Percentiles rank a stretch among this genome's conserved stretches.
Evolutionary conservation across 2,329 filamentous ascomycete genomes (phyloP).

Genomic region (Pseudopyricularia cyperi): DNA sequence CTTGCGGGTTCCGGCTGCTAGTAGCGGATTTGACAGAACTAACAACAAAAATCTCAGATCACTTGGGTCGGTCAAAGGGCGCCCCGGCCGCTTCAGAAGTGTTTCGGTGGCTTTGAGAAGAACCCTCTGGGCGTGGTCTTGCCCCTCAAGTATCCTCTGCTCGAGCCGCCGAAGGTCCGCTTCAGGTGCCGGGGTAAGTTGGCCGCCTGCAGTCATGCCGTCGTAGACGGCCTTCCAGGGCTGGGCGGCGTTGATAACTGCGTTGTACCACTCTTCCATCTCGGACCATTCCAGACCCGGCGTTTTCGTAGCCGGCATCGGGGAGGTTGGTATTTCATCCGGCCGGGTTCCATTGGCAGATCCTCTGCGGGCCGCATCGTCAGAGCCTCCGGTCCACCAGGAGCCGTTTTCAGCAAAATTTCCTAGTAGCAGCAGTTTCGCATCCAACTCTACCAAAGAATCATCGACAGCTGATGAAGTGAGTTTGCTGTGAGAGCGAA

Average conservation of each 20-base stretch:
- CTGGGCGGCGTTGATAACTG: conserved; percentile 53
- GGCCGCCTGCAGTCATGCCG: conserved; percentile 27
- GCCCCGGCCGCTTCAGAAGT: conserved; percentile 66
- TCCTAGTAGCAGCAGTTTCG: conserved; percentile 60
- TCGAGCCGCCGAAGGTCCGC: conserved; percentile 31
- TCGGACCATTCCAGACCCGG: conserved; percentile 66
- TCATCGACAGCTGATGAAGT: conserved; percentile 25
- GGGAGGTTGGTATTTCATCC: conserved; percentile 29
- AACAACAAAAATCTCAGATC: conserved; percentile 70
- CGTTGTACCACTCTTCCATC: conserved; percentile 61
- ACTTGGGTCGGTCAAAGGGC: conserved; percentile 51
- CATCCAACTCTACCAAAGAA: conserved; percentile 51
- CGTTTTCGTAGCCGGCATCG: background rate
- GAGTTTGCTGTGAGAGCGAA: background rate
- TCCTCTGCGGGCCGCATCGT: conserved; percentile 14
- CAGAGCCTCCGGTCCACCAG: conserved; percentile 62
- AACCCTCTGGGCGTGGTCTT: conserved; percentile 54
- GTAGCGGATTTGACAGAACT: conserved; percentile 63
- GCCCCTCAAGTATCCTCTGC: conserved; percentile 36
- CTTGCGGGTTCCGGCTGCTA: conserved; percentile 34
- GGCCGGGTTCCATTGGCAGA: conserved; percentile 11
- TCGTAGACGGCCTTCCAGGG: conserved; percentile 51
- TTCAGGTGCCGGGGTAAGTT: conserved; percentile 15
- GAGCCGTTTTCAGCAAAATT: conserved; percentile 69
- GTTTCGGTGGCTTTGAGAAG: conserved; percentile 69